These are phyloP conservation scores for Cicer bijugum DNA, from an alignment of 306 rosid genomes.

Conservation along the genomic window DNA sequence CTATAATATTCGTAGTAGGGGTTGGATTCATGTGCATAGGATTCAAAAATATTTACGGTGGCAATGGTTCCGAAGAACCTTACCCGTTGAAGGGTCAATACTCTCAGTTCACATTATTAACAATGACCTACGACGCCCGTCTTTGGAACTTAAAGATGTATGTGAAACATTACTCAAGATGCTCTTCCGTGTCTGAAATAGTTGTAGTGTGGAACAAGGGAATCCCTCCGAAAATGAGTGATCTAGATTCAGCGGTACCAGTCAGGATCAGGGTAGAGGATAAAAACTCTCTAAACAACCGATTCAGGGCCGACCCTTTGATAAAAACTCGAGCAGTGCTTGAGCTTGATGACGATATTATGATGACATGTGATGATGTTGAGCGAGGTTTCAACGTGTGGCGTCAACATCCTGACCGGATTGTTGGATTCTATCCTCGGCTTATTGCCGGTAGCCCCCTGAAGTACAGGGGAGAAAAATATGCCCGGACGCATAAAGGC, in stretches of 20 bases:
- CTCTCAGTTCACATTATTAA: constrained; percentile 88
- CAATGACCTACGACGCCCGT: constrained; percentile 98
- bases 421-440: constrained; percentile 96
- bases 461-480: constrained; percentile 76
- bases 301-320: constrained; percentile 73
- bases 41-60: constrained; percentile 76
- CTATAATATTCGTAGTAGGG: constrained; percentile 60
- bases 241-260: constrained; percentile 88
- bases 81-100: constrained; percentile 73
- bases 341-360: constrained; percentile 97
- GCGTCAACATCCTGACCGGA: constrained; percentile 90
- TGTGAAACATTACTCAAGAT: constrained; percentile 88
- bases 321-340: constrained; percentile 92
- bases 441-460: constrained; percentile 72
- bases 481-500: constrained; percentile 75
- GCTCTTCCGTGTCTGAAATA: constrained; percentile 89
- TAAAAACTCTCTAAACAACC: constrained; percentile 80
- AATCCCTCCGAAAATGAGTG: constrained; percentile 69
- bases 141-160: constrained; percentile 96
- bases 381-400: constrained; percentile 93
- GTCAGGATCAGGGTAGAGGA: constrained; percentile 82
- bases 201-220: constrained; percentile 99
- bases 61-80: constrained; percentile 91
- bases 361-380: constrained; percentile 95
- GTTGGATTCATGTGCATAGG: constrained; percentile 81